These are phyloP conservation scores for Euclidium syriacum DNA, from an alignment of 345 rosid genomes.

Conservation along the genomic window DNA sequence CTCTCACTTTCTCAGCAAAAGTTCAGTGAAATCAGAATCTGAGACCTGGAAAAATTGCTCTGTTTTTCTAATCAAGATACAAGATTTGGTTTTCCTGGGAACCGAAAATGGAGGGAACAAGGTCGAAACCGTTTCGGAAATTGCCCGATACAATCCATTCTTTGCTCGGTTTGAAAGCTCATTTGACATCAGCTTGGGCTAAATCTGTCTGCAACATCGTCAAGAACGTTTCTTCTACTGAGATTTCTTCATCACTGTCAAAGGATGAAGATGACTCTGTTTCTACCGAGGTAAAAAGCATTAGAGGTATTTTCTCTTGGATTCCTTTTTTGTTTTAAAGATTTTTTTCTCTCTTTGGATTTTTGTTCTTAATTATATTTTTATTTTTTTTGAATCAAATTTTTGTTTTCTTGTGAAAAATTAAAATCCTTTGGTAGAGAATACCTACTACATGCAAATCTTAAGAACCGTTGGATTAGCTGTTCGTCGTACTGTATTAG, in stretches of 20 bases:
- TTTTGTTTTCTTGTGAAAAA: conserved; percentile 8
- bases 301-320: conserved; percentile 35
- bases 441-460: conserved; percentile 31
- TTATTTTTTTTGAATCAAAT: neutral
- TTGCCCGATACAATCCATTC: conserved; percentile 59
- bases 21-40: neutral
- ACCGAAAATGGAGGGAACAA: conserved; percentile 24
- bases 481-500: neutral
- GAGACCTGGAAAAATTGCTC: neutral
- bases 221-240: conserved; percentile 29
- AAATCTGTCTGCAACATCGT: conserved; percentile 52
- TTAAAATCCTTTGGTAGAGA: conserved; percentile 17
- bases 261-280: conserved; percentile 30
- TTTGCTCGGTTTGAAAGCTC: conserved; percentile 56
- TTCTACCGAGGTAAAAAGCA: conserved; percentile 21
- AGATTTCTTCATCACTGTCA: neutral
- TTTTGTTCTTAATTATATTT: neutral
- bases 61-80: conserved; percentile 1
- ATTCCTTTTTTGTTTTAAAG: neutral
- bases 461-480: conserved; percentile 17
- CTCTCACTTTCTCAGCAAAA: neutral
- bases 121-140: conserved; percentile 35
- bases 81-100: neutral
- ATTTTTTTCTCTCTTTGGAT: conserved; percentile 11
- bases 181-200: conserved; percentile 56